Percentiles rank a stretch among this genome's conserved stretches.
These are phyloP conservation scores for Mycena albidolilacea DNA, from an alignment of 768 basidiomycete genomes.

Conservation along the genomic window DNA sequence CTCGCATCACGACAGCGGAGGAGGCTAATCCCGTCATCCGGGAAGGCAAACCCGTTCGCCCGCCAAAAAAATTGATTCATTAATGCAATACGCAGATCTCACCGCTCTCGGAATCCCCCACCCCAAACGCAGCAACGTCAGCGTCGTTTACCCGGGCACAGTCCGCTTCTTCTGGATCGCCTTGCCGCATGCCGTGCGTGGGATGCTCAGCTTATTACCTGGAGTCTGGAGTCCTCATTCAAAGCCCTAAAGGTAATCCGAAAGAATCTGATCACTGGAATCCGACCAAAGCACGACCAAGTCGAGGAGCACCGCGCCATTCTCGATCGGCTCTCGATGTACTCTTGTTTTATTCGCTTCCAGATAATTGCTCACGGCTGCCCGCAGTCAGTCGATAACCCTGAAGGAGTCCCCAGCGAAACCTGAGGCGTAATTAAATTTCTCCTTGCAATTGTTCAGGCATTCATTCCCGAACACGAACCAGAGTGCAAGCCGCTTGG, in stretches of 20 bases:
- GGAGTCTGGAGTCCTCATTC: neutral
- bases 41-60: conserved; percentile 30
- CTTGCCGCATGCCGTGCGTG: conserved; percentile 24
- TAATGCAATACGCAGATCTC: conserved; percentile 45
- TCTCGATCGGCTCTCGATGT: conserved; percentile 22
- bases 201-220: neutral
- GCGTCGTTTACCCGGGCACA: conserved; percentile 50
- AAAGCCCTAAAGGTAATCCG: conserved; percentile 16
- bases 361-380: neutral
- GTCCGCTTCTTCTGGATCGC: conserved; percentile 45
- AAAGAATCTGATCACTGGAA: neutral
- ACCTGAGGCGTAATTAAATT: neutral
- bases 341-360: neutral
- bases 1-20: conserved; percentile 23
- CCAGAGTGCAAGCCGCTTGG: neutral
- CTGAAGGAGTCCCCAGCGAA: conserved; percentile 8
- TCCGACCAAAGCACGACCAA: neutral
- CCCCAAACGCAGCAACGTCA: conserved; percentile 54
- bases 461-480: neutral
- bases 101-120: conserved; percentile 53
- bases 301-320: neutral
- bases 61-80: neutral
- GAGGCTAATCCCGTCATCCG: conserved; percentile 48
- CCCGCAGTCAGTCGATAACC: neutral
- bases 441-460: too few relatives aligned